Base-by-base conservation (phyloP, 2,329 filamentous ascomycete genomes). In the Fusarium sp. region DNA sequence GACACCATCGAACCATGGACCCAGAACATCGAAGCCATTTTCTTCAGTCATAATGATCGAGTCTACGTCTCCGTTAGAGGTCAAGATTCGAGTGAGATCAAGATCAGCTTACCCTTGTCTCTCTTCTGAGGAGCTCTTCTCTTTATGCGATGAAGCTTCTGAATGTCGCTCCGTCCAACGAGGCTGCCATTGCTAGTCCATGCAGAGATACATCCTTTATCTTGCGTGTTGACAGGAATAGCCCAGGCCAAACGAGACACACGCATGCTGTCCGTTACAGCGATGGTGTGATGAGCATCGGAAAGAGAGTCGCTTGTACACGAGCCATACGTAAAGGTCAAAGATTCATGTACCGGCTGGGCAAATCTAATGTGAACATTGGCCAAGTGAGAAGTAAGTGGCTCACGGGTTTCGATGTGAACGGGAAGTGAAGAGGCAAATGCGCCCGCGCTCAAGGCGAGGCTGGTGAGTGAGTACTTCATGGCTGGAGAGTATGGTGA, bases 71-170 rank as follows among this genome's bases (percentile, higher is more conserved):
- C 2, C 2, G 0, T 57, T 15, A 4, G 0, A 1, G 5, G 15
- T 1, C 5, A 5, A 0, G 7, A 5, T 1, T 11, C 0, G 0
- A 0, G 0, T 2, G 4, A 5, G 2, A 1, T 6, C 1, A 1
- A 4, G 1, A 3, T 3, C 6, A 0, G 8, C 50, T 46, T 2
- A 15, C 62, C 51, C 11, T 42, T 7, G 29, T 12, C 25, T 9
- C 62, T 40, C 38, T 51, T 65, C 3, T 65, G 60, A 8, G 46
- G 1, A 2, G 54, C 42, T 6, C 60, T 24, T 18, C 60, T 30
- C 16, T 8, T n/a, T 1, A 65, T 5, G 4, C 60, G 62, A 20
- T 59, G 52, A 5, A 65, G 51, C 3, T 30, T 51, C 6, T 65
- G 62, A 0, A 40, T 22, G 0, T 59, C 62, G 22, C 45, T 51